phyloP scores from a whole-genome alignment of 2,329 filamentous ascomycete genomes.

The Uncinocarpus reesii region DNA sequence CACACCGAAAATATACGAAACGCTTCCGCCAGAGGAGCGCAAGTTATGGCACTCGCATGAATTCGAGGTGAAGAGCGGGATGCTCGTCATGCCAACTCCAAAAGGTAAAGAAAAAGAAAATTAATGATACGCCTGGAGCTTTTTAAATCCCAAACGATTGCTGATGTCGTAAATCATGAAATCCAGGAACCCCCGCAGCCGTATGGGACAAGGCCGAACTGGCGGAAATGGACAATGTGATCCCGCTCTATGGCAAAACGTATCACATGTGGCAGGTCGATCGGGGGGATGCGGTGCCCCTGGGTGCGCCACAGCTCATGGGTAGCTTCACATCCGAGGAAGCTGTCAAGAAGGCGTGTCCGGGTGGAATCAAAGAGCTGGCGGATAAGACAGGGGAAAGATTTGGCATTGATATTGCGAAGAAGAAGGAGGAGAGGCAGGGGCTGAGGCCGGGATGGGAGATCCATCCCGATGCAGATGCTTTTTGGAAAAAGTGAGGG shows the following conservation, averaged over 20 bases:
- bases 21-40: slow-evolving; percentile 56
- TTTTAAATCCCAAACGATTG: too few relatives aligned
- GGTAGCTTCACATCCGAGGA: slow-evolving; percentile 42
- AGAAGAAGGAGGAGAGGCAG: slow-evolving; percentile 46
- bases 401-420: slow-evolving; percentile 43
- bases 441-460: slow-evolving; percentile 21
- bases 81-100: slow-evolving; percentile 35
- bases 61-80: slow-evolving; percentile 37
- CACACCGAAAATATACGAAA: slow-evolving; percentile 55
- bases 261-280: slow-evolving; percentile 85
- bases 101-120: slow-evolving; percentile 14
- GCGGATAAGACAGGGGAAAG: slow-evolving; percentile 45
- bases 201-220: slow-evolving; percentile 69
- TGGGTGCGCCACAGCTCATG: slow-evolving; percentile 55
- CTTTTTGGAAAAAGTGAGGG: slow-evolving; percentile 20
- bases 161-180: too few relatives aligned
- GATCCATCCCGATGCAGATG: slow-evolving; percentile 31
- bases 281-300: slow-evolving; percentile 53
- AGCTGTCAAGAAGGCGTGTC: slow-evolving; percentile 20
- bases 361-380: slow-evolving; percentile 27
- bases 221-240: slow-evolving; percentile 66
- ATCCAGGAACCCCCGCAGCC: slow-evolving; percentile 37
- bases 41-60: slow-evolving; percentile 69
- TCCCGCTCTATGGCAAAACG: slow-evolving; percentile 68
- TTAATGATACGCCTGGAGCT: too few relatives aligned